Base-by-base conservation (phyloP, 306 rosid species). In the Hippophae tibetana region DNA sequence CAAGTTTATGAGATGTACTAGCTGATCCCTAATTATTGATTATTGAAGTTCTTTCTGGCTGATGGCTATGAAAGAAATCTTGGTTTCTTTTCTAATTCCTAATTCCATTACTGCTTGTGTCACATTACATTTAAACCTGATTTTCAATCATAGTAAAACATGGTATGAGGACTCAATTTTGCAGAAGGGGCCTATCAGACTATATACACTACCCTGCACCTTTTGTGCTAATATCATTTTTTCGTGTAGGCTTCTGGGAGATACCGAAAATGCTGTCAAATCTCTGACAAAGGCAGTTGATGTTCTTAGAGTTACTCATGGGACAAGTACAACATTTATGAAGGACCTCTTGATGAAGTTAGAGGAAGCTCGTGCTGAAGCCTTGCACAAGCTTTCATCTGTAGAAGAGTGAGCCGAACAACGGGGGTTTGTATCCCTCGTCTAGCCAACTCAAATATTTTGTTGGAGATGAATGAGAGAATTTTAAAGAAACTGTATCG, bases 311-410 rank as follows among this genome's bases (percentile, higher is more conserved):
- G 67, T 90, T 51, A 87, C 96, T 42, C 98, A 90, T 68, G 98
- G 98, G 54, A 90, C 87, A 41, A 69, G 59, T 38, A 76, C 87
- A 5, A 72, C 81, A 59, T 90, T 90, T 68, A 70, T 85, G 86
- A 83, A 83, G 78, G 92, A 83, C 7, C 87, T 90, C 13, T 65
- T 74, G 58, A 27, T 68, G 79, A 83, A 72, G 79, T 83, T 87
- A 79, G 95, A 87, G 56, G 98, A 90, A 79, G 96, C 98, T 23
- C 87, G 82, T 13, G 87, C 92, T 0, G 96, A 90, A 83, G 89
- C 87, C 47, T 86, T 86, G 26, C 75, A 70, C 74, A 77, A 80
- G 75, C 74, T 38, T 26, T 81, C 86, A 44, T 73, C 78, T 10
- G 45, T 12, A 50, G 73, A 75, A 51, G 56, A 74, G 64, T 13